Base-by-base conservation (phyloP, 768 basidiomycete genomes). In the Epithele typhae region DNA sequence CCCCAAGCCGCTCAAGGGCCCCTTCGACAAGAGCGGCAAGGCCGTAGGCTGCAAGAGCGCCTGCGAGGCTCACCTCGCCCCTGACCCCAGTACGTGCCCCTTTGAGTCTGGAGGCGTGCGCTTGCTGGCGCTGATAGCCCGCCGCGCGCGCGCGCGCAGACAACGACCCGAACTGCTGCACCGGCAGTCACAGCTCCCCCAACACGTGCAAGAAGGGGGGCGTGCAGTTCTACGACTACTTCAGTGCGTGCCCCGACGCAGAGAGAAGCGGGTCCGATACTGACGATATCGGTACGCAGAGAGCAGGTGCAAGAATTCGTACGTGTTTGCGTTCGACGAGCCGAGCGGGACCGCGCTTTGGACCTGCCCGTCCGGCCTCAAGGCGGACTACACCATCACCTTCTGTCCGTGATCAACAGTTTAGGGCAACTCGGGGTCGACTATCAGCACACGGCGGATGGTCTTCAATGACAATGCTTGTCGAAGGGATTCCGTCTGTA, bases 151-250 rank as follows among this genome's bases (percentile, higher is more conserved):
- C n/a, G 27, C 14, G 14, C 14, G 14, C 27, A 64, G 79, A 53
- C 30, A 74, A 85, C 64, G 82, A 80, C 18, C 61, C 70, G 3
- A 80, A 83, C 55, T 84, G 84, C 60, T 87, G 84, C 66, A 74
- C 74, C 7, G 84, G 84, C 10, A 63, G 58, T 35, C 67, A 73
- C 62, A 63, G 59, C 59, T 79, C 77, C 2, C 62, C 79, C 1
- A 63, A 56, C 7, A 81, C 79, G 0, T 85, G 83, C 59, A 81
- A 79, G 11, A 52, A 67, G 15, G 75, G 75, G 3, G 68, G 68
- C 12, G 68, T 72, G 11, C 49, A 44, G n/a, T 68, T 63, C 54
- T 72, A 73, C 53, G 58, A 50, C 43, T 76, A 73, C 62, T 77
- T 77, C 63, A 78, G 27, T 30, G 27, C 27, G 27, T 30, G 27